Conservation (phyloP, 164 flowering plant species). For the Chimonanthus salicifolius region DNA sequence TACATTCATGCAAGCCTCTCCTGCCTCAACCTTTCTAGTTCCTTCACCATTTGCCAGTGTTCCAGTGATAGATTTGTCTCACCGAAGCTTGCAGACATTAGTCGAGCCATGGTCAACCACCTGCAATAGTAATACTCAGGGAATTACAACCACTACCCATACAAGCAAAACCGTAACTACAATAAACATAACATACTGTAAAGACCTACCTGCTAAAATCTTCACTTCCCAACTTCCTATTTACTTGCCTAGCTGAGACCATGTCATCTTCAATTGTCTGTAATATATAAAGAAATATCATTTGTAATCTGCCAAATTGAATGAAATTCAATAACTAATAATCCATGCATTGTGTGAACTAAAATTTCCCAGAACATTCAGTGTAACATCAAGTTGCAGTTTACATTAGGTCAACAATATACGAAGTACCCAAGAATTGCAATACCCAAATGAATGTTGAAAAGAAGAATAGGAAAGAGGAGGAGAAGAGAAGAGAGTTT, state of each 20-base stretch:
- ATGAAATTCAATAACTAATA: not conserved
- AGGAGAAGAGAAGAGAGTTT: too few species aligned
- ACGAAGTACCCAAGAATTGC: too few species aligned
- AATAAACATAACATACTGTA: not conserved
- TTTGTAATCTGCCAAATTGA: not conserved
- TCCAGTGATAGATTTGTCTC: slow-evolving; percentile 62
- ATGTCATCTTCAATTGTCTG: slow-evolving; percentile 84
- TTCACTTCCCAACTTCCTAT: slow-evolving; percentile 54
- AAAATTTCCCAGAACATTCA: not conserved
- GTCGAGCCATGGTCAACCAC: slow-evolving; percentile 83
- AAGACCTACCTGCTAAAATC: slow-evolving; percentile 73
- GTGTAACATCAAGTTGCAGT: not conserved
- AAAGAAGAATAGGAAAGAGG: too few species aligned
- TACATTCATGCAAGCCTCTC: slow-evolving; percentile 41
- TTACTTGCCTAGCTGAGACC: slow-evolving; percentile 79
- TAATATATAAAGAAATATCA: not conserved
- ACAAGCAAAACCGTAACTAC: not conserved
- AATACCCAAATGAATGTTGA: too few species aligned
- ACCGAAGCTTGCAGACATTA: slow-evolving; percentile 67
- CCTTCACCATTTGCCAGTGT: slow-evolving; percentile 92
- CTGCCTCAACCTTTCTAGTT: slow-evolving; percentile 66
- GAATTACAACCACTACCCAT: not conserved
- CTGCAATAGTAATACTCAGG: slow-evolving; percentile 26
- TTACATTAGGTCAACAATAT: too few species aligned
- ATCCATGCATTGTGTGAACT: not conserved